These are phyloP conservation scores for Extremus antarcticus DNA, from an alignment of 495 filamentous ascomycete species.

Conservation along the genomic window DNA sequence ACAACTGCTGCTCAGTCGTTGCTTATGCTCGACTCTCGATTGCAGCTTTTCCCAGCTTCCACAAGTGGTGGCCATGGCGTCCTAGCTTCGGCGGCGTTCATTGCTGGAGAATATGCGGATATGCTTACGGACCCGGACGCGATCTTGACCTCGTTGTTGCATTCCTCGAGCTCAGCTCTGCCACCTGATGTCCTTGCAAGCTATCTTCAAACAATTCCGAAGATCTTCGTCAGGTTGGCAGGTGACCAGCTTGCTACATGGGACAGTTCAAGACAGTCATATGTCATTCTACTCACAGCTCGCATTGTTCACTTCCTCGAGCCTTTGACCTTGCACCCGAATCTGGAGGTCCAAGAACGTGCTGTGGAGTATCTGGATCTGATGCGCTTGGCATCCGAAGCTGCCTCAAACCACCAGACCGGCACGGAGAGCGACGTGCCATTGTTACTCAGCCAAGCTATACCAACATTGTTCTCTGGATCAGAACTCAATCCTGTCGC, in stretches of 20 bases:
- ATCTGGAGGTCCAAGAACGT: slow-evolving; percentile 90
- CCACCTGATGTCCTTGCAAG: slow-evolving; percentile 55
- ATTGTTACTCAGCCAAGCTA: slow-evolving; percentile 70
- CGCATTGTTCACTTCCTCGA: slow-evolving; percentile 75
- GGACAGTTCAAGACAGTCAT: slow-evolving; percentile 55
- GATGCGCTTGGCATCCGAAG: slow-evolving; percentile 72
- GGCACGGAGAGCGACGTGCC: slow-evolving; percentile 47
- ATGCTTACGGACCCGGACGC: slow-evolving; percentile 53
- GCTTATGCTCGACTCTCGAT: slow-evolving; percentile 43
- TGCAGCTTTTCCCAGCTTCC: slow-evolving; percentile 36
- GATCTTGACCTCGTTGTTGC: slow-evolving; percentile 61
- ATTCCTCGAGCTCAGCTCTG: slow-evolving; percentile 49
- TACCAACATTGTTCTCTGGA: slow-evolving; percentile 75
- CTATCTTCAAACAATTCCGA: slow-evolving; percentile 78
- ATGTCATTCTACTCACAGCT: slow-evolving; percentile 61
- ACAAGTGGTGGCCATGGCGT: slow-evolving; percentile 46
- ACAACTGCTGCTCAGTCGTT: slow-evolving; percentile 71
- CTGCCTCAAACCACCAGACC: slow-evolving; percentile 53
- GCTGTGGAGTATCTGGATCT: slow-evolving; percentile 86
- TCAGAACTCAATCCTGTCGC: slow-evolving; percentile 89
- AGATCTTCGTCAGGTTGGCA: slow-evolving; percentile 62
- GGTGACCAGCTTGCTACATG: slow-evolving; percentile 44
- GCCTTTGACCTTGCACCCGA: slow-evolving; percentile 63
- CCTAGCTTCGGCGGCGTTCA: slow-evolving; percentile 65
- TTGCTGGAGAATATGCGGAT: slow-evolving; percentile 74